Evolutionary conservation across 257 asterid genomes (phyloP), one percentile per base, ranked within the genome.

Genomic region (Scutellaria galericulata): DNA sequence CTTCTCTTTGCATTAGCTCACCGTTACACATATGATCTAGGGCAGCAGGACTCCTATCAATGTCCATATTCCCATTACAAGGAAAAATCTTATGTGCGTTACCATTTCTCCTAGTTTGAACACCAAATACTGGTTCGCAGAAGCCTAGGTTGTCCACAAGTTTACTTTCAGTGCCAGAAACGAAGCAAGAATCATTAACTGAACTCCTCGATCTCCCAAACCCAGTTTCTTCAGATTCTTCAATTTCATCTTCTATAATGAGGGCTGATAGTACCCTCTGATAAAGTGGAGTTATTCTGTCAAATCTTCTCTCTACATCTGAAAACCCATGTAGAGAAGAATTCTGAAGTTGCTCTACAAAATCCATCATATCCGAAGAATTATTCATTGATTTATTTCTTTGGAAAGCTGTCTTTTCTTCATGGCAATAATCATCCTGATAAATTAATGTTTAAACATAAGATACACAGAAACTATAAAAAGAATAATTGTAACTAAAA

Each of bases 211-310:
- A 78, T 77, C 78, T 80, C 72, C 75, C 95, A 78, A 79, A 86
- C 66, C 86, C 97, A 81, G 81, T 86, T 56, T 86, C 96, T 79
- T 88, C 96, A 79, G 59, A 86, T 78, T 85, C 92, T 83, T 91
- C 97, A 57, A 75, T 70, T 71, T 94, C 91, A 80, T 89, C 98
- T 68, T 88, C 99, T 41, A 86, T 7, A 35, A 94, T 91, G 50
- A 94, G 83, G 76, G 99, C 97, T 14, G 99, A 94, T 70, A 94
- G 86, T 60, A 94, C 87, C 83, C 98, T 88, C 73, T 94, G 97
- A 83, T 82, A 88, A 72, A 94, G 89, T 62, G 99, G 97, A 68
- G 87, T 76, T 70, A 66, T 84, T 63, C 63, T 81, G 68, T 80
- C 86, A 74, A 58, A 71, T 66, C 44, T 83, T 76, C 80, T 74